Conservation (phyloP, 2,329 filamentous ascomycete genomes). For the Leptographium lundbergii region DNA sequence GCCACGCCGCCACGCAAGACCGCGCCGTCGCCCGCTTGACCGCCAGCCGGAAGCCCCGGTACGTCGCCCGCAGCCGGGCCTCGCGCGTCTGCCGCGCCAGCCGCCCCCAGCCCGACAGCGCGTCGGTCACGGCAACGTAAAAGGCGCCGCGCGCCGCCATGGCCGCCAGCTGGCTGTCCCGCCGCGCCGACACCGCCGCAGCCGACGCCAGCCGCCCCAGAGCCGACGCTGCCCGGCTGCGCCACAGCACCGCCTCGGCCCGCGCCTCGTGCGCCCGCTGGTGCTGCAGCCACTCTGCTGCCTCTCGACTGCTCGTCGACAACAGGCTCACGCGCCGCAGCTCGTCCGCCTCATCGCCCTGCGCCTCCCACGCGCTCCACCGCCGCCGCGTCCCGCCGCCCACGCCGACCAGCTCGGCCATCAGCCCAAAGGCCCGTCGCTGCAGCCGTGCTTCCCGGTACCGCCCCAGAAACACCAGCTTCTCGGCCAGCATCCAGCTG, state of each 20-base stretch:
- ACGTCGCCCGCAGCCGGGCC: conserved; percentile 10
- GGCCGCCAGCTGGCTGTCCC: conserved; percentile 1
- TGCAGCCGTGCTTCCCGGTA: conserved; percentile 12
- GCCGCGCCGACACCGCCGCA: background rate
- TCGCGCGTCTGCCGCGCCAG: conserved; percentile 8
- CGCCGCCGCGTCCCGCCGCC: background rate
- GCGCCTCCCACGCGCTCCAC: background rate
- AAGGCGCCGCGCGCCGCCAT: conserved; percentile 12
- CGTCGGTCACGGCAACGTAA: conserved; percentile 11
- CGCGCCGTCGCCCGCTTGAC: conserved; percentile 10
- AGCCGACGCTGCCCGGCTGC: background rate
- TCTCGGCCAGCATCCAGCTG: conserved; percentile 17
- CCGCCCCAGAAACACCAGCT: conserved; percentile 14
- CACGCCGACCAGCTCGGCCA: background rate
- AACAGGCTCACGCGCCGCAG: background rate
- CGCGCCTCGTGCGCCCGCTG: background rate
- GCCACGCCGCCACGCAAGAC: conserved; percentile 9
- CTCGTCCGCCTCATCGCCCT: background rate
- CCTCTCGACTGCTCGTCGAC: too few relatives aligned
- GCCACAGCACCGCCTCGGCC: background rate
- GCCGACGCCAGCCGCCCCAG: conserved; percentile 3
- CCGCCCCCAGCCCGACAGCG: conserved; percentile 10
- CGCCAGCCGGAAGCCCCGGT: conserved; percentile 8
- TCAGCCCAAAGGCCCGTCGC: background rate
- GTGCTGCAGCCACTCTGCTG: background rate